Evolutionary conservation across 2,329 filamentous ascomycete species (phyloP).

Genomic region (Madurella mycetomatis): DNA sequence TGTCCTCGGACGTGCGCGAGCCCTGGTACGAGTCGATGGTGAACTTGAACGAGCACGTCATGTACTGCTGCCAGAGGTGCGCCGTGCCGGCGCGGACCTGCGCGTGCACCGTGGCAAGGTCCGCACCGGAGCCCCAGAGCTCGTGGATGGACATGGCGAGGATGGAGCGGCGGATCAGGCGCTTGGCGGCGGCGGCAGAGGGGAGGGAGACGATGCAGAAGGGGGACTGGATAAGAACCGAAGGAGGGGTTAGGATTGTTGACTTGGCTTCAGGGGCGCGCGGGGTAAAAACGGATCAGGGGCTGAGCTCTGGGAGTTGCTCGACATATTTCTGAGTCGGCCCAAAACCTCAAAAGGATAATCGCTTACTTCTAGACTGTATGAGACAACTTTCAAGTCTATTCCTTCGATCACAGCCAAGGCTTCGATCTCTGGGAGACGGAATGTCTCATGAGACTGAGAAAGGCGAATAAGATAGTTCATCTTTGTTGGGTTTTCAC

Average conservation of each 20-base stretch:
- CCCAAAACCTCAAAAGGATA: neutral
- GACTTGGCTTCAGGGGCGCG: slow-evolving; percentile 11
- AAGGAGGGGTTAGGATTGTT: slow-evolving; percentile 7
- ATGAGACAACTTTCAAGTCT: slow-evolving; percentile 67
- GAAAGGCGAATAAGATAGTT: slow-evolving; percentile 87
- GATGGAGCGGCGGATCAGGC: slow-evolving; percentile 71
- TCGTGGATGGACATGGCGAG: slow-evolving; percentile 81
- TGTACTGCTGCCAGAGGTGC: slow-evolving; percentile 64
- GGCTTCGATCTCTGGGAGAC: slow-evolving; percentile 75
- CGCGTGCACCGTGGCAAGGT: slow-evolving; percentile 64
- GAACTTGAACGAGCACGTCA: slow-evolving; percentile 71
- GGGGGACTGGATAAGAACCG: slow-evolving; percentile 59
- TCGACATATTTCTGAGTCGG: neutral
- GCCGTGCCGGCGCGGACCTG: slow-evolving; percentile 56
- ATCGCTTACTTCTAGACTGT: slow-evolving; percentile 64
- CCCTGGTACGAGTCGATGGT: slow-evolving; percentile 77
- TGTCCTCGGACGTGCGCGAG: slow-evolving; percentile 58
- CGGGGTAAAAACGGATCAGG: neutral
- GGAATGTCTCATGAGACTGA: slow-evolving; percentile 88
- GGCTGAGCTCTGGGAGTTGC: neutral
- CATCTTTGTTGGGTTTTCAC: slow-evolving; percentile 33
- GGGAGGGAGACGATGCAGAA: slow-evolving; percentile 73
- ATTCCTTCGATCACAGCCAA: slow-evolving; percentile 66
- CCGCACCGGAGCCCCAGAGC: slow-evolving; percentile 73
- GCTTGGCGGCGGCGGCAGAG: slow-evolving; percentile 59